Base-by-base conservation (phyloP, 108 stramenopile genomes). In the Cyclotella baltica region DNA sequence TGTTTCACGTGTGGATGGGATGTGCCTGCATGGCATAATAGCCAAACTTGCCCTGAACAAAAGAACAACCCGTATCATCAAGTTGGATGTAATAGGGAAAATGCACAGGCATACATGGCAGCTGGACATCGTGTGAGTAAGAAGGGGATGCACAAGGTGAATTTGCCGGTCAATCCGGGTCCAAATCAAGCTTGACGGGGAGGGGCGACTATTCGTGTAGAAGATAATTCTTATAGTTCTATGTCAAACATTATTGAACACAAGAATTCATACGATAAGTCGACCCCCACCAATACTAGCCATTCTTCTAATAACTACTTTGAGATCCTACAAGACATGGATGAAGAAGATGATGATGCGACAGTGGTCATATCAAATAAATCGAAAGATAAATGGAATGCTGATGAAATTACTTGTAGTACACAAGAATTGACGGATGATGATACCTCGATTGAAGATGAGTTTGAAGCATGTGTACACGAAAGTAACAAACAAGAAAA, bases 1-100 rank as follows among this genome's bases (percentile, higher is more conserved):
- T 69, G 68, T 23, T 69, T 36, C 68, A 69, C 22, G 19, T 55
- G 68, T 69, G 68, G 68, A 25, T 69, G 52, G 68, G 68, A 69
- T 36, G 33, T 69, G 11, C 51, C 68, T 10, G 5, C 3, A 20
- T 34, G 52, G 52, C 68, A 69, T 34, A 55, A 37, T 15, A 69
- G 68, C 29, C 68, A 69, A 69, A 69, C 68, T 27, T 69, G 52
- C 52, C 31, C 51, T 3, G 1, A 35, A 18, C 30, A 30, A 25
- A 3, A 40, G 36, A 37, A 19, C 62, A 63, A 37, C 22, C 63
- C 35, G 4, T 22, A 11, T 2, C 22, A 64, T 22, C 35, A 40
- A 34, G 15, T 5, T n/a, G 66, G 66, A 29, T 67, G 66, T n/a
- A 50, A 9, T 4, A 3, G 52, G 34, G 52, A 31, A 3, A 55